Evolutionary conservation across 2,329 filamentous ascomycete species (phyloP).

Genomic region (Fragosphaeria purpurea): DNA sequence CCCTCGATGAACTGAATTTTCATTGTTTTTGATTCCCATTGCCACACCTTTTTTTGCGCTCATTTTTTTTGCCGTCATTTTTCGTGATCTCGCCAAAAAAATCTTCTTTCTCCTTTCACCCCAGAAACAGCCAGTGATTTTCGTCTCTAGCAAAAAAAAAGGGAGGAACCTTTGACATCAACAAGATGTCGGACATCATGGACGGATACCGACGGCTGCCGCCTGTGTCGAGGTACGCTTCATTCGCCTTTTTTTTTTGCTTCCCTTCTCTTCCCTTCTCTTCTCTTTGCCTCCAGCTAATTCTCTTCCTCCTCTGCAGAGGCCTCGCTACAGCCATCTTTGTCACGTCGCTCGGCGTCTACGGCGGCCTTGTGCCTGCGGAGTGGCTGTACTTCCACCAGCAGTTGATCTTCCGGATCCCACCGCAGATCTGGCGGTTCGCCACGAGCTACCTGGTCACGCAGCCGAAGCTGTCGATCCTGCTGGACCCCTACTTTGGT

Average conservation of each 20-base stretch:
- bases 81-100: too few species aligned
- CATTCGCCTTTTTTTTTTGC: not conserved
- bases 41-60: not conserved
- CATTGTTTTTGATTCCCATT: not conserved
- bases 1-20: slow-evolving; percentile 11
- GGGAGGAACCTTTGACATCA: not conserved
- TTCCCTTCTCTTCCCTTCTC: not conserved
- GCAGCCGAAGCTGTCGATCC: slow-evolving; percentile 35
- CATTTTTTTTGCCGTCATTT: not conserved
- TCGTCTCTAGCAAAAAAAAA: not conserved
- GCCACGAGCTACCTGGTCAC: slow-evolving; percentile 34
- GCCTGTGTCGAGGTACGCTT: slow-evolving; percentile 31
- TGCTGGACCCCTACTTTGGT: slow-evolving; percentile 68
- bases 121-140: not conserved
- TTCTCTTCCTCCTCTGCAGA: slow-evolving; percentile 30
- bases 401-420: slow-evolving; percentile 42
- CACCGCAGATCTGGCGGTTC: slow-evolving; percentile 36
- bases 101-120: not conserved
- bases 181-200: slow-evolving; percentile 29
- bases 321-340: slow-evolving; percentile 58
- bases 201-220: slow-evolving; percentile 31
- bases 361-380: slow-evolving; percentile 44
- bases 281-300: not conserved
- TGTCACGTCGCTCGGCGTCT: slow-evolving; percentile 49
- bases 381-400: slow-evolving; percentile 45